phyloP scores from a whole-genome alignment of 1,139 yeast genomes.

The Protomyces gravidus region DNA sequence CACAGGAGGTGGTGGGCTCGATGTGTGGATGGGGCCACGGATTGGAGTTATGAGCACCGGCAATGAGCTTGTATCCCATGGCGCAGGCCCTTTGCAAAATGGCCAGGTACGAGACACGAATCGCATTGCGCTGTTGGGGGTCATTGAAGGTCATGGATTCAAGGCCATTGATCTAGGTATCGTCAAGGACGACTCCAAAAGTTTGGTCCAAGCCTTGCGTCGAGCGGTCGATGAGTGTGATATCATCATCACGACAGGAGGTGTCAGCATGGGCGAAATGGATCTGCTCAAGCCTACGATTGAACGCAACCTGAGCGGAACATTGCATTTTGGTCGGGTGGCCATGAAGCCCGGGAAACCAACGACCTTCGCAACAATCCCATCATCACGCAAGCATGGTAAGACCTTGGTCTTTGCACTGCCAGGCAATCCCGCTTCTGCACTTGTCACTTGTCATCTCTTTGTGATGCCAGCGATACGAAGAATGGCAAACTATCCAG shows the following conservation, averaged over 20 bases:
- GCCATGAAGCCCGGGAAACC: slow-evolving; percentile 57
- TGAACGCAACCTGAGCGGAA: slow-evolving; percentile 44
- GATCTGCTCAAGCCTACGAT: slow-evolving; percentile 50
- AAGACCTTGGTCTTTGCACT: slow-evolving; percentile 45
- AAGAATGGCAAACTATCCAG: slow-evolving; percentile 40
- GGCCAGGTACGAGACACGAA: slow-evolving; percentile 51
- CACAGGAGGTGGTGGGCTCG: slow-evolving; percentile 39
- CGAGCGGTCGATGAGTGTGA: slow-evolving; percentile 42
- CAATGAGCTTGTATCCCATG: slow-evolving; percentile 46
- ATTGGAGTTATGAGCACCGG: slow-evolving; percentile 52
- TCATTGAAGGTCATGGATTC: slow-evolving; percentile 41
- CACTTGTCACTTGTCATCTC: slow-evolving; percentile 47
- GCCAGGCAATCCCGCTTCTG: slow-evolving; percentile 55
- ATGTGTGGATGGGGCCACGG: slow-evolving; percentile 44
- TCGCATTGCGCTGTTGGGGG: slow-evolving; percentile 46
- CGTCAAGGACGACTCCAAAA: slow-evolving; percentile 41
- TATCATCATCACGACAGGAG: slow-evolving; percentile 50
- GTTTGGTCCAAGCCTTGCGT: slow-evolving; percentile 37
- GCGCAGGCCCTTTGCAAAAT: slow-evolving; percentile 36
- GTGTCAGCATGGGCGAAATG: slow-evolving; percentile 55
- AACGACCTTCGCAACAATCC: slow-evolving; percentile 49
- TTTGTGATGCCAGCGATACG: slow-evolving; percentile 49
- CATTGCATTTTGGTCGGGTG: slow-evolving; percentile 51
- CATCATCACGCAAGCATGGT: background rate
- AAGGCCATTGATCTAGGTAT: slow-evolving; percentile 47